These are phyloP conservation scores for Cladosporium sp. DNA, from an alignment of 2,329 filamentous ascomycete species.

Conservation along the genomic window DNA sequence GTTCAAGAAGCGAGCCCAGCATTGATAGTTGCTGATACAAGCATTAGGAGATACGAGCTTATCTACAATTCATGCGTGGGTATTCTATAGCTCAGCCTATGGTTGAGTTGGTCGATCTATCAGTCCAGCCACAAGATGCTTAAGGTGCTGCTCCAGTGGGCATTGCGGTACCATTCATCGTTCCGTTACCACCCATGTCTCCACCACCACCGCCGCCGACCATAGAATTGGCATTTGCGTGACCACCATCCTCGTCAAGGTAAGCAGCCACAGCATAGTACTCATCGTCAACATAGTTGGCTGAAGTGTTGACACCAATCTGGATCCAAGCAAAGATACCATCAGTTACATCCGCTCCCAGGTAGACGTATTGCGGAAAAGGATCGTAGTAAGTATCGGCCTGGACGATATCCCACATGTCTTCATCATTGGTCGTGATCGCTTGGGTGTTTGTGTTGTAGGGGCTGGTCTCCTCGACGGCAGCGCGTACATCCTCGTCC, in stretches of 20 bases:
- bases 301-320: constrained; percentile 43
- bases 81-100: no score
- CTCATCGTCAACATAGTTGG: constrained; percentile 10
- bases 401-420: constrained; percentile 45
- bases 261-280: constrained; percentile 24
- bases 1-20: no score
- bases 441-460: constrained; percentile 38
- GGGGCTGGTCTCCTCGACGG: constrained; percentile 46
- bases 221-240: constrained; percentile 24
- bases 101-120: no score
- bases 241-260: constrained; percentile 28
- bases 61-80: no score
- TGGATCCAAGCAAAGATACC: constrained; percentile 52
- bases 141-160: constrained; percentile 9
- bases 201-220: constrained; percentile 16
- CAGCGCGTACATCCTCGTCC: constrained; percentile 52
- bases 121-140: not conserved
- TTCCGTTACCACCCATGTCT: constrained; percentile 15
- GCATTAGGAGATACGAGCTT: no score
- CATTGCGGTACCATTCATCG: not conserved
- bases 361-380: constrained; percentile 53
- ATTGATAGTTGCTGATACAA: no score
- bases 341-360: constrained; percentile 49
- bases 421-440: constrained; percentile 49
- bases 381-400: constrained; percentile 47